These are phyloP conservation scores for Pythium periplocum DNA, from an alignment of 352 stramenopile genomes.

Conservation along the genomic window DNA sequence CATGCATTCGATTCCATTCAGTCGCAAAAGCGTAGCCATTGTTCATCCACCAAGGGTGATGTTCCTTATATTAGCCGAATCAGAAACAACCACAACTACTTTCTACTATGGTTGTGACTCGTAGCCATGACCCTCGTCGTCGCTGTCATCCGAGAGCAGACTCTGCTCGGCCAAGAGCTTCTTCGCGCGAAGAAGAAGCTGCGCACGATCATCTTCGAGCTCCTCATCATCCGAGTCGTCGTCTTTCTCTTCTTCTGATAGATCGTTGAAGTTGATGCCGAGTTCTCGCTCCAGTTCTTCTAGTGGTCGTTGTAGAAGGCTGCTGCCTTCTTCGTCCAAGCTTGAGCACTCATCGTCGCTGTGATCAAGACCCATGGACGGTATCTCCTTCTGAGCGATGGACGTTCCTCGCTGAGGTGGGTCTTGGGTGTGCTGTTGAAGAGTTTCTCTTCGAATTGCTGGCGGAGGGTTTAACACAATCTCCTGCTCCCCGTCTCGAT, in stretches of 20 bases:
- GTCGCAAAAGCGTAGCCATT: no score
- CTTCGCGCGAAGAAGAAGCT: constrained; percentile 18
- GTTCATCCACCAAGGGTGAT: no score
- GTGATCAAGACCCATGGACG: background rate
- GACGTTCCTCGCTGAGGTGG: no score
- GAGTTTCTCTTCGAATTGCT: no score
- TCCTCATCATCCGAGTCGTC: constrained; percentile 29
- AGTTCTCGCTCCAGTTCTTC: constrained; percentile 66
- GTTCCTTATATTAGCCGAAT: no score
- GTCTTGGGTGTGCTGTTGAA: no score
- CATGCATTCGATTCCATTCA: no score
- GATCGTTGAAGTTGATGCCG: constrained; percentile 56
- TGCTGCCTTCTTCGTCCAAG: constrained; percentile 20
- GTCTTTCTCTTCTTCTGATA: constrained; percentile 51
- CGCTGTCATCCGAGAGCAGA: constrained; percentile 22
- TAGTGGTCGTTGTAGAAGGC: constrained; percentile 55
- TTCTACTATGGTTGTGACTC: no score
- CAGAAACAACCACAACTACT: no score
- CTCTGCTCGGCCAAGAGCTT: constrained; percentile 18
- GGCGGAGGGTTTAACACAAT: no score
- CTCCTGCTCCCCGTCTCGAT: no score
- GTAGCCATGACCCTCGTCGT: constrained; percentile 11
- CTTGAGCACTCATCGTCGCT: constrained; percentile 11
- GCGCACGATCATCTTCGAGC: constrained; percentile 20
- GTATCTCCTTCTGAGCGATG: no score